Evolutionary conservation across 1,284 basidiomycete genomes (phyloP).

Genomic region (Sanghuangporus weigelae): DNA sequence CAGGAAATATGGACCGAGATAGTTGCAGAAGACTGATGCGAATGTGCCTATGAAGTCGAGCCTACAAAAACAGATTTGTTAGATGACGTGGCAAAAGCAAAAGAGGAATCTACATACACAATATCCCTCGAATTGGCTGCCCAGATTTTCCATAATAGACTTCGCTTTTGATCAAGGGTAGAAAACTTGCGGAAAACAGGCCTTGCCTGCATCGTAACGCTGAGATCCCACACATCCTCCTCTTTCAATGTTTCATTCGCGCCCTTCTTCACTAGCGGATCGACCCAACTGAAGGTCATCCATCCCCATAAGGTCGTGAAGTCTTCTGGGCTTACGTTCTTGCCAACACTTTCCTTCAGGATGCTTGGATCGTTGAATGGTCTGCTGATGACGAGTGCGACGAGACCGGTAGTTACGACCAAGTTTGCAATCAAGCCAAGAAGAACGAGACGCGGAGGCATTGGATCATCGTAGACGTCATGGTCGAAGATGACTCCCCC

Average conservation of each 20-base stretch:
- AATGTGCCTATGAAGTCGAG: conserved; percentile 65
- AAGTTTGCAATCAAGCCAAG: conserved; percentile 39
- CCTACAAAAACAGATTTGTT: conserved; percentile 19
- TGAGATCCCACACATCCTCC: conserved; percentile 66
- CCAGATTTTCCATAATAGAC: conserved; percentile 60
- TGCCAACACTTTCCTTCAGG: conserved; percentile 31
- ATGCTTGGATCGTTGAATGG: conserved; percentile 52
- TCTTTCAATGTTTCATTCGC: conserved; percentile 59
- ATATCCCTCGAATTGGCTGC: conserved; percentile 71
- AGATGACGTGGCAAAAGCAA: background rate
- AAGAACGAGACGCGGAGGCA: conserved; percentile 31
- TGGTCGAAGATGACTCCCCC: conserved; percentile 46
- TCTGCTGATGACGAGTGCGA: conserved; percentile 48
- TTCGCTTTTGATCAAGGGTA: conserved; percentile 24
- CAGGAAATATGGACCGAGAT: conserved; percentile 63
- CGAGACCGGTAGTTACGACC: conserved; percentile 31
- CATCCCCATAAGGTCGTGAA: conserved; percentile 71
- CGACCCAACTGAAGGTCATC: conserved; percentile 77
- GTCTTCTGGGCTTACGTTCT: conserved; percentile 65
- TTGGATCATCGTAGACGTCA: conserved; percentile 32
- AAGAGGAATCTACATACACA: conserved; percentile 30
- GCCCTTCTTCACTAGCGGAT: conserved; percentile 58
- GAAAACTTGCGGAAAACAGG: conserved; percentile 62
- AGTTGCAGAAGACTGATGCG: conserved; percentile 63
- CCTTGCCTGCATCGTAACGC: conserved; percentile 61